A percentile compares a stretch with the other conserved stretches of the same genome.
Conservation (phyloP, 495 filamentous ascomycete genomes). For the Xylaria grammica region DNA sequence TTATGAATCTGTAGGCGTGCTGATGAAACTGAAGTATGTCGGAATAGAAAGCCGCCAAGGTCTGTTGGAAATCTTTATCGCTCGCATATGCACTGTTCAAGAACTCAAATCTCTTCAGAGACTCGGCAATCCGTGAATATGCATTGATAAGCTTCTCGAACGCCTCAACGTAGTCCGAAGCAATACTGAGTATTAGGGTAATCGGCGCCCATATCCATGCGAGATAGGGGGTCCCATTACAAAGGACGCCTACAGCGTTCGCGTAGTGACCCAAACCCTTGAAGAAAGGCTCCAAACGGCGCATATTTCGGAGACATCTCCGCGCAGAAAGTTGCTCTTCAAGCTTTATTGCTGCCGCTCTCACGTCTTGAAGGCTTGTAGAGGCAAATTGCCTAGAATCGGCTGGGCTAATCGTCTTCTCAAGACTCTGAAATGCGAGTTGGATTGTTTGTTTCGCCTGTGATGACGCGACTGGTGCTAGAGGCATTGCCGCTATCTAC, state of each 20-base stretch:
- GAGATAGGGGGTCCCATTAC: slow-evolving; percentile 3
- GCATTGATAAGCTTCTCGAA: slow-evolving; percentile 1
- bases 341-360: neutral
- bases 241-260: neutral
- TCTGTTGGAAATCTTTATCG: slow-evolving; percentile 3
- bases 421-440: neutral
- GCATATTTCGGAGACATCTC: slow-evolving; percentile 49
- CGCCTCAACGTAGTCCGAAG: neutral
- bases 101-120: neutral
- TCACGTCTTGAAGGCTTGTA: neutral
- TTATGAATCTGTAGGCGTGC: neutral
- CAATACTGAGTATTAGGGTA: neutral
- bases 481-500: neutral
- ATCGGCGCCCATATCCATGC: slow-evolving; percentile 7
- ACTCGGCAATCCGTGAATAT: neutral
- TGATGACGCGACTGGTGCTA: neutral
- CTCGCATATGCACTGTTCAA: neutral
- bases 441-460: neutral
- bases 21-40: neutral
- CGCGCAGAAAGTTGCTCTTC: neutral
- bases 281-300: slow-evolving; percentile 56
- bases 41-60: neutral
- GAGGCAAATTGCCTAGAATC: neutral
- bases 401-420: neutral
- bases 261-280: slow-evolving; percentile 16